Evolutionary conservation across 768 basidiomycete genomes (phyloP).

Genomic region (Gloeophyllum trabeum): DNA sequence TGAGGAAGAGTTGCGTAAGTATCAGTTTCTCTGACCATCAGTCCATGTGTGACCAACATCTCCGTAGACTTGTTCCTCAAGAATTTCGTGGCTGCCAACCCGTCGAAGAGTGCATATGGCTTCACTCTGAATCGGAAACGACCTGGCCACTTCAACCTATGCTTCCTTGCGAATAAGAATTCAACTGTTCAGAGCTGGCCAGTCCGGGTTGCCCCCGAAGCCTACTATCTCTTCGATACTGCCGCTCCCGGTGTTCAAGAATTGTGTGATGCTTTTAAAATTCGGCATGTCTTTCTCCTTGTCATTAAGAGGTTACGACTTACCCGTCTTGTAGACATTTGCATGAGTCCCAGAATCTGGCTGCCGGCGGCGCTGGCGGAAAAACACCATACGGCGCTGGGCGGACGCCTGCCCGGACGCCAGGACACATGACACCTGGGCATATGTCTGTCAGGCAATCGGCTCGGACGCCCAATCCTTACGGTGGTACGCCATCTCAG

Average conservation of each 20-base stretch:
- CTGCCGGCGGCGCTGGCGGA: conserved; percentile 38
- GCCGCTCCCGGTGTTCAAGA: conserved; percentile 87
- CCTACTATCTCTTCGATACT: conserved; percentile 85
- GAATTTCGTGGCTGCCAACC: conserved; percentile 88
- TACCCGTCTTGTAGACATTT: conserved; percentile 39
- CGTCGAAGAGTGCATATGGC: conserved; percentile 90
- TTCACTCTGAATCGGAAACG: conserved; percentile 84
- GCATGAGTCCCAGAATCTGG: conserved; percentile 64
- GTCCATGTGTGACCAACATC: conserved; percentile 3
- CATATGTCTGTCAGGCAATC: conserved; percentile 64
- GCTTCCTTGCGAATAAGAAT: conserved; percentile 88
- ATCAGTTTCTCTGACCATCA: conserved; percentile 2
- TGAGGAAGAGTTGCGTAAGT: conserved; percentile 86
- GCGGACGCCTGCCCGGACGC: conserved; percentile 69
- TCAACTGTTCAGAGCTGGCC: conserved; percentile 89
- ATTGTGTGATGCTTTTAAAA: conserved; percentile 96
- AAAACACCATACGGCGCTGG: conserved; percentile 73
- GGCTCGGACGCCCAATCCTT: conserved; percentile 74
- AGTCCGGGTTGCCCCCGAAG: conserved; percentile 78
- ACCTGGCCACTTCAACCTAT: conserved; percentile 89
- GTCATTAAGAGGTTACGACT: background rate
- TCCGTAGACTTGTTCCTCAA: conserved; percentile 70
- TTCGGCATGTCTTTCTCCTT: conserved; percentile 33
- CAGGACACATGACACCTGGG: conserved; percentile 37
- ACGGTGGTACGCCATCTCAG: conserved; percentile 24